Evolutionary conservation across 1,284 basidiomycete species (phyloP).

Genomic region (Ceratorhiza oryzae-sativae): DNA sequence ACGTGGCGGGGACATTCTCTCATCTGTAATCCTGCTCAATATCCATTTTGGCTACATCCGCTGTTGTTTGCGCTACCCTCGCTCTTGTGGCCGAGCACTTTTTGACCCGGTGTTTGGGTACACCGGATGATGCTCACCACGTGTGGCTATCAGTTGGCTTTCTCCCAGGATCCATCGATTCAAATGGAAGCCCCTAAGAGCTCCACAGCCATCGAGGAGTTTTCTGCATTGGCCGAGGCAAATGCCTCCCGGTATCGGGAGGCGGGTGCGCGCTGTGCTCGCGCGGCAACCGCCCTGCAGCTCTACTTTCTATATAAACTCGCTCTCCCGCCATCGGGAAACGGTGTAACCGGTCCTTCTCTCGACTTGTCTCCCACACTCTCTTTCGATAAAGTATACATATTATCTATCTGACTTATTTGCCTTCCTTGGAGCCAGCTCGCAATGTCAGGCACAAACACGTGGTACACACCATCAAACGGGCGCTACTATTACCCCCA

Average conservation of each 20-base stretch:
- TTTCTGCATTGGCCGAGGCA: constrained; percentile 15
- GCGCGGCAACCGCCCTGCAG: constrained; percentile 6
- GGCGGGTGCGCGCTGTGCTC: constrained; percentile 25
- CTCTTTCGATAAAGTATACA: too few species aligned
- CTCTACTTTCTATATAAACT: background rate
- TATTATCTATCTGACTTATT: background rate
- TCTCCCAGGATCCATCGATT: background rate
- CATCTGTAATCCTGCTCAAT: constrained; percentile 33
- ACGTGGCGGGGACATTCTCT: constrained; percentile 7
- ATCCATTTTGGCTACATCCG: constrained; percentile 15
- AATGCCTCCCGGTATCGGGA: background rate
- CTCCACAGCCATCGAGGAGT: constrained; percentile 6
- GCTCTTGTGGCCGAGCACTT: background rate
- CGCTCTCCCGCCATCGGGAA: background rate
- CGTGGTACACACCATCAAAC: constrained; percentile 11
- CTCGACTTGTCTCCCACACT: background rate
- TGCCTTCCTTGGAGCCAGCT: background rate
- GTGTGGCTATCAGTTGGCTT: background rate
- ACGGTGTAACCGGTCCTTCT: background rate
- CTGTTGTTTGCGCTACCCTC: background rate
- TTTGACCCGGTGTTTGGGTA: background rate
- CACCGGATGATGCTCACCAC: background rate
- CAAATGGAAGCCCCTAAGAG: background rate
- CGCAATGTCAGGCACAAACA: constrained; percentile 5
- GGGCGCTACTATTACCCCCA: constrained; percentile 5